phyloP scores from a whole-genome alignment of 352 stramenopile genomes.

The Pythium sukuiense region DNA sequence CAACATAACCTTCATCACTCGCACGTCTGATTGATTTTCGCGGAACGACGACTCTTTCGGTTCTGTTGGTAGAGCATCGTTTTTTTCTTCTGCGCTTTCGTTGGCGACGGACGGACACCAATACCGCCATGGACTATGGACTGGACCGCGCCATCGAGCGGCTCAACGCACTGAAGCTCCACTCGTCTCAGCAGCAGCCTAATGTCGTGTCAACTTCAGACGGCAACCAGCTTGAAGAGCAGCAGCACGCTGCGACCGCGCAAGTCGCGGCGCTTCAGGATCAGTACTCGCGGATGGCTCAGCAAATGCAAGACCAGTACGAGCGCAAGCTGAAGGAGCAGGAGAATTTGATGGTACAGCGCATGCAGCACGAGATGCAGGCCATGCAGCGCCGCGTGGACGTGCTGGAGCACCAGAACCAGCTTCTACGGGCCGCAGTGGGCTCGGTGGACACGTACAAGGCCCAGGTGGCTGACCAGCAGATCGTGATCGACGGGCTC shows the following conservation, averaged over 20 bases:
- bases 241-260: background rate
- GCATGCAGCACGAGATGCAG: conserved; percentile 52
- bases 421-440: conserved; percentile 44
- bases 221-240: conserved; percentile 17
- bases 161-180: conserved; percentile 67
- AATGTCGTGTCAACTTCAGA: background rate
- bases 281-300: conserved; percentile 22
- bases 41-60: background rate
- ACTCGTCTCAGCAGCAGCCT: conserved; percentile 1
- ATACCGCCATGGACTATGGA: conserved; percentile 34
- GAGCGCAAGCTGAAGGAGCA: conserved; percentile 43
- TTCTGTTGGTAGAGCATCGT: background rate
- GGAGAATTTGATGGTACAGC: conserved; percentile 41
- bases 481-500: conserved; percentile 66
- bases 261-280: conserved; percentile 17
- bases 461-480: conserved; percentile 52
- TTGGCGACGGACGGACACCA: background rate
- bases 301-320: conserved; percentile 52
- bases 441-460: conserved; percentile 43
- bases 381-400: conserved; percentile 46
- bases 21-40: conserved; percentile 3
- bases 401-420: conserved; percentile 55
- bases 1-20: background rate
- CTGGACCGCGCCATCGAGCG: conserved; percentile 75
- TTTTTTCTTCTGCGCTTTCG: conserved; percentile 9